Evolutionary conservation across 2,329 filamentous ascomycete species (phyloP), one percentile per base, ranked within the genome.

Genomic region (Cylindrodendrum hubeiense): DNA sequence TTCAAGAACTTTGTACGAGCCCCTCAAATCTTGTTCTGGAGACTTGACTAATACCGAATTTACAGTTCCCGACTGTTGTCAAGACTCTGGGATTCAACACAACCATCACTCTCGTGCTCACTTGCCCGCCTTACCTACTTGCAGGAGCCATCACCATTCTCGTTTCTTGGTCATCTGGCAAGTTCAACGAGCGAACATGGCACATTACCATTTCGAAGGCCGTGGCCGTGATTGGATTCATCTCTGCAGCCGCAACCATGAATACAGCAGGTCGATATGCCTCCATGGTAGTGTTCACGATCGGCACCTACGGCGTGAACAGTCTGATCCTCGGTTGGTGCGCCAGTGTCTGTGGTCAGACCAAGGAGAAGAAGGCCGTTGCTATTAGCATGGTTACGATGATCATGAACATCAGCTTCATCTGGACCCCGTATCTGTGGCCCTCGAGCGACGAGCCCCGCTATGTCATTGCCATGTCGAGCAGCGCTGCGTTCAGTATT

Each of bases 341-440:
- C 1, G 77, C 76, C 0, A 77, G 75, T 0, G 79, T 80, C 0
- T 79, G 82, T 21, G 82, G 81, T 1, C 83, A 85, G 71, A 84
- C 82, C 0, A 81, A 83, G 24, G 83, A 85, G 71, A 84, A 85
- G 76, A 84, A 83, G 69, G 83, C 83, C 0, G 79, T 80, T 2
- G 78, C 81, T 1, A 77, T 85, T 19, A 80, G 80, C 17, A 74
- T 74, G 72, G 72, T 72, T 2, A 74, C 71, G 0, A 74, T 70
- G 66, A 65, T 74, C 6, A 73, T 73, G 67, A 74, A 74, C 62
- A 52, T 73, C 8, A 71, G 69, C 63, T 72, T 71, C n/a, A 73
- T 74, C 56, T 74, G 71, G 69, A 74, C 72, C 15, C 72, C 72
- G 3, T 74, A 74, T 43, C 51, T 74, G 4, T 74, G 72, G 72